These are phyloP conservation scores for Raphanus raphanistrum DNA, from an alignment of 345 rosid genomes.

Conservation along the genomic window DNA sequence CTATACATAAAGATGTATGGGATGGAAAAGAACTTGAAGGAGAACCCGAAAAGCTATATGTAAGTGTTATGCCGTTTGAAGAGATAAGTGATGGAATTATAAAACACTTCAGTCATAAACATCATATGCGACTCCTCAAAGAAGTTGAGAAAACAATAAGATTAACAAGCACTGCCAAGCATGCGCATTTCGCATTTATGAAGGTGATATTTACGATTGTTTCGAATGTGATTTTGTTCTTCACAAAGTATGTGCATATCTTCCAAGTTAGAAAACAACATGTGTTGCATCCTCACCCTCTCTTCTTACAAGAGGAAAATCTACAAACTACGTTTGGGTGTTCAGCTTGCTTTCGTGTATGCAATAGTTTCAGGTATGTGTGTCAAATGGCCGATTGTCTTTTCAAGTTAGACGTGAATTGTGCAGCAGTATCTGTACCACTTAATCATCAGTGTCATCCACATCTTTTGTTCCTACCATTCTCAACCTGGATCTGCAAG, in stretches of 20 bases:
- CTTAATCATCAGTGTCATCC: background rate
- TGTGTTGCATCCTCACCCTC: background rate
- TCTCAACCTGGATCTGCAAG: background rate
- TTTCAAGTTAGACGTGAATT: background rate
- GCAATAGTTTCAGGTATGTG: background rate
- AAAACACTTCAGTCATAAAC: background rate
- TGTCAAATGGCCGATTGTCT: background rate
- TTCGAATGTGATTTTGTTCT: background rate
- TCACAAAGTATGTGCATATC: background rate
- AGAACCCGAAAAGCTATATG: background rate
- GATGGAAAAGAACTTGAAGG: background rate
- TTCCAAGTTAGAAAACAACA: background rate
- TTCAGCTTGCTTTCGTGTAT: background rate
- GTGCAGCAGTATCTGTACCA: background rate
- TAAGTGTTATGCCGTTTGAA: background rate
- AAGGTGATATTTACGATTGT: background rate
- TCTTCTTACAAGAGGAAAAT: background rate
- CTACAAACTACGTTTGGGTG: background rate
- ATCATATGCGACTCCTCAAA: background rate
- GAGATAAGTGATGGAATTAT: background rate
- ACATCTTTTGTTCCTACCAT: background rate
- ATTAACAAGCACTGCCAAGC: background rate
- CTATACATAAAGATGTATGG: background rate
- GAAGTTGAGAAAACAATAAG: background rate
- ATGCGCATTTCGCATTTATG: background rate